Evolutionary conservation across 2,329 filamentous ascomycete species (phyloP), one percentile per base, ranked within the genome.

Genomic region (Fusarium palustre): DNA sequence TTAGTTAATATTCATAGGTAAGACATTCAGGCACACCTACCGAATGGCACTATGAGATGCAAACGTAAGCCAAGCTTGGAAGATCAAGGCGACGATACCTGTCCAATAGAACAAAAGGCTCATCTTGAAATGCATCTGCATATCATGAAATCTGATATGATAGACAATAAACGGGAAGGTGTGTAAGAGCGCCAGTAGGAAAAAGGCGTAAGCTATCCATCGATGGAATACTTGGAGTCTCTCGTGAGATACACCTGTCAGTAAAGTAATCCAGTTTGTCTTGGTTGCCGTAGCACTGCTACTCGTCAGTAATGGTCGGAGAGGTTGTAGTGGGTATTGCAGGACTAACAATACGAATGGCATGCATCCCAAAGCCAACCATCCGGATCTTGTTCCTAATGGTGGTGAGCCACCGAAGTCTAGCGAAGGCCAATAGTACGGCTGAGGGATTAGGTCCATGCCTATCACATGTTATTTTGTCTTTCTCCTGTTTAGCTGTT

Each of bases 391-490:
- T 38, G 36, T 38, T 38, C 36, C 36, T n/a, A 38, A 38, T 38
- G 36, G 36, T 13, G 36, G 36, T 38, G 36, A 38, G 36, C 36
- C 36, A 0, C 36, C 36, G 20, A 38, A 38, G 36, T 38, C 36
- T 20, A 38, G 2, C 36, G 36, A 38, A 38, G 36, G 36, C 36
- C 36, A 38, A 20, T 38, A 38, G 36, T 38, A 38, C 36, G 36
- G 36, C n/a, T 38, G 36, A 20, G 36, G 36, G 3, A 38, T 38
- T 1, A 38, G 7, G 11, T 38, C 36, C 36, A 38, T 38, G n/a
- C n/a, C 36, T 38, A 20, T 4, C 36, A 38, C 11, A 4, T 0
- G 0, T 38, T 20, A 38, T 5, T 5, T 13, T 12, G 0, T 0
- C 1, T 11, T 38, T 38, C 36, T 7, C 11, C 11, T 20, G 12